Evolutionary conservation across 2,329 filamentous ascomycete genomes (phyloP), one percentile per base, ranked within the genome.

Genomic region (Hymenoscyphus fructigenus): DNA sequence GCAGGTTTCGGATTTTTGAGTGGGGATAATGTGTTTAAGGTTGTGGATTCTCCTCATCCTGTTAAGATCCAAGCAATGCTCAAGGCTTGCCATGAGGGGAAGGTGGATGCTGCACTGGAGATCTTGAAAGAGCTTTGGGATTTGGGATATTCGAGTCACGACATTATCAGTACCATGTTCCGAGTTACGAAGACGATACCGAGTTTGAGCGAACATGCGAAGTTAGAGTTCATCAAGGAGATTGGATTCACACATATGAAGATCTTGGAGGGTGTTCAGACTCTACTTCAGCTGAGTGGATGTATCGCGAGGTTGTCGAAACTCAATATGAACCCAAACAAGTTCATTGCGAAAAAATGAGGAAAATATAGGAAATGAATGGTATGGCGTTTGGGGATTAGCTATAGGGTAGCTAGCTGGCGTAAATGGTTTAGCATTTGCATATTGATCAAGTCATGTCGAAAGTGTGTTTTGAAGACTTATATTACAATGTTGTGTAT

Each of bases 171-270:
- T 79, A 99, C 94, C 67, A 99, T 99, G 95, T 98, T 99, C 83
- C 89, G 90, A 75, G 95, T 99, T 66, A 98, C 95, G 57, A 99
- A 98, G 82, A 96, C 93, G 1, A 93, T 98, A 66, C 91, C 92
- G 1, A 92, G 90, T 1, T 81, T 99, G 64, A 95, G 92, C 70
- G 95, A 99, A 79, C 93, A 98, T 78, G 88, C 93, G 17, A 97
- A 97, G 81, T 83, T 99, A 67, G 94, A 98, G 76, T 99, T 98
- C 73, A 96, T 98, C 80, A 94, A 93, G 80, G 95, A 97, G 80
- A 99, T 99, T 78, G 95, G 95, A 61, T 98, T 98, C 78, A 96
- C 95, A 2, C 95, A 99, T 76, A 99, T 99, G 95, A 93, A 96
- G 77, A 94, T 99, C 63, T 82, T 99, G n/a, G 95, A 99, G 76